Base-by-base conservation (phyloP, 2,329 filamentous ascomycete genomes). In the Stachybotrys chartarum region DNA sequence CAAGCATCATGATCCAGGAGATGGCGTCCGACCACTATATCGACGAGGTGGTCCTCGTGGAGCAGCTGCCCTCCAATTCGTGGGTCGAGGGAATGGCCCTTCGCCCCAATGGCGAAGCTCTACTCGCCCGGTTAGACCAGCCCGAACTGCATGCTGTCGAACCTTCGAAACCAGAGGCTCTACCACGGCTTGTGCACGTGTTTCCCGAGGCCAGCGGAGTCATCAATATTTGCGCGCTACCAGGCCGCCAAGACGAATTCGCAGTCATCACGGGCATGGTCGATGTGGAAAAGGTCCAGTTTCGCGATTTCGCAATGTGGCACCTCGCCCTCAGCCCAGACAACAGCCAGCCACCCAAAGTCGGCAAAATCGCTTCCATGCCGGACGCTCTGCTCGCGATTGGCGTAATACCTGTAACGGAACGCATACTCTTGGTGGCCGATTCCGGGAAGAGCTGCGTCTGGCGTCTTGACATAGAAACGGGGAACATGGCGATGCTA, bases 161-260 rank as follows among this genome's bases (percentile, higher is more conserved):
- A 42, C n/a, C 45, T 16, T 14, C 18, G 14, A 11, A 30, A 10
- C 39, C 51, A 30, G 44, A 30, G 16, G 14, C 48, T 18, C n/a
- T 30, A 14, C 30, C 45, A n/a, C 16, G 47, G 44, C 32, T 56
- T n/a, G 17, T 57, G 7, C 55, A 58, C 44, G 24, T 17, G 7
- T 58, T 58, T 47, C 52, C 52, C 35, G 55, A 55, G 14, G 50
- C 50, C 39, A 55, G 24, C 31, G 55, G 55, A 30, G 31, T 45
- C 52, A 53, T 55, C 55, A 54, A 55, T 47, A 17, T 58, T 48
- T 55, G 55, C 50, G 35, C 30, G 3, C 39, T 58, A 11, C 51
- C 46, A n/a, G 44, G 45, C 30, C 46, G 54, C 30, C 16, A 51
- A 16, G 57, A 58, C 17, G 57, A 56, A 52, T 58, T 55, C 47